Conservation (phyloP, 768 basidiomycete species). For the Nevesoporus exiguus region DNA sequence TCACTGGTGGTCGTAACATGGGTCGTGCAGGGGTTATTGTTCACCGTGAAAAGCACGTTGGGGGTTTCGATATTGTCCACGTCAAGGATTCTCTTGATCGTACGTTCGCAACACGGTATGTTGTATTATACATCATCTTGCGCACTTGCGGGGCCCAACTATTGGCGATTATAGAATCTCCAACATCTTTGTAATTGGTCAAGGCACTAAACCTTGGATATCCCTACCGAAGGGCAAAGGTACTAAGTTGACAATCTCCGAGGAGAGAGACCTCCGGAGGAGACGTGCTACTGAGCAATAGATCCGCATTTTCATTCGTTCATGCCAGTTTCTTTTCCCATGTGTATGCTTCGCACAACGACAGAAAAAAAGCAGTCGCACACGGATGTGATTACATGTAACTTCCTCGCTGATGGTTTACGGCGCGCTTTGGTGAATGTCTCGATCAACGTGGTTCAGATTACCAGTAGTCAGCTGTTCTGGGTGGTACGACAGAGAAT, state of each 20-base stretch:
- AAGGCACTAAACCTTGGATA: constrained; percentile 94
- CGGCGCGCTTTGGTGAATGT: background rate
- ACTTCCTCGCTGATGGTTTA: background rate
- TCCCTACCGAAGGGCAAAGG: constrained; percentile 98
- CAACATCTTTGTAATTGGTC: constrained; percentile 98
- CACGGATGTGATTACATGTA: constrained; percentile 7
- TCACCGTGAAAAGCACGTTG: constrained; percentile 95
- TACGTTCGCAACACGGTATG: constrained; percentile 95
- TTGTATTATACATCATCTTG: constrained; percentile 6
- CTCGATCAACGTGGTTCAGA: background rate
- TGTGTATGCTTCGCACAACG: constrained; percentile 18
- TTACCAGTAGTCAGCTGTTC: constrained; percentile 49
- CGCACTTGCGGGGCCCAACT: background rate
- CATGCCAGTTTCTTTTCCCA: constrained; percentile 7
- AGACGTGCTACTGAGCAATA: constrained; percentile 72
- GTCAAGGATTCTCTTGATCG: constrained; percentile 94
- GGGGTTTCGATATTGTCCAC: constrained; percentile 98
- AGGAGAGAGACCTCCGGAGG: constrained; percentile 92
- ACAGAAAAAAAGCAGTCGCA: constrained; percentile 20
- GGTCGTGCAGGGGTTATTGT: constrained; percentile 95
- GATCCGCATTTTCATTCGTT: constrained; percentile 20
- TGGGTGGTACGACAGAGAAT: constrained; percentile 34
- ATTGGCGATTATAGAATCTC: constrained; percentile 57
- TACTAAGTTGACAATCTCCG: constrained; percentile 94
- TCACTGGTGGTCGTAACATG: constrained; percentile 99